A percentile compares a stretch with the other conserved stretches of the same genome.
Evolutionary conservation across 768 basidiomycete species (phyloP).

Genomic region (Amanita pseudoporphyria): DNA sequence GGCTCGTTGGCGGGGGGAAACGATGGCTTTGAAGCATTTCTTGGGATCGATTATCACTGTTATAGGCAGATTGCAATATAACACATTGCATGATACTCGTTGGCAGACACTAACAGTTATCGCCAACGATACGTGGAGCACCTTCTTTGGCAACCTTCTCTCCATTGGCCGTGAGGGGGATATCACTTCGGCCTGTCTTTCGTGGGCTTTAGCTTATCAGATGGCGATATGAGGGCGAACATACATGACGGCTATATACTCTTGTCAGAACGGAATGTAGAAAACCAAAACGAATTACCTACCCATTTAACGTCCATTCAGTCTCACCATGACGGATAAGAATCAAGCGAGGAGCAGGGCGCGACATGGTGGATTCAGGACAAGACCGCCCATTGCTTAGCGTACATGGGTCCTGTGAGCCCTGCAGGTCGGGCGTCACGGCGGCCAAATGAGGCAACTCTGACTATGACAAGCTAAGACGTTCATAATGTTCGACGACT

Average conservation of each 20-base stretch:
- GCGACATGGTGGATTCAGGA: constrained; percentile 23
- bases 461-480: neutral
- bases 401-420: too few relatives aligned
- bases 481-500: constrained; percentile 53
- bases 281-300: constrained; percentile 15
- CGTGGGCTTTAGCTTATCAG: neutral
- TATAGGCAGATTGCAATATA: neutral
- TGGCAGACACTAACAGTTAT: constrained; percentile 57
- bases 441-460: neutral
- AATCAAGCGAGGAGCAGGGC: constrained; percentile 66
- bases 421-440: too few relatives aligned
- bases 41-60: constrained; percentile 70
- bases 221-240: neutral
- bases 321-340: constrained; percentile 87
- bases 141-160: constrained; percentile 59
- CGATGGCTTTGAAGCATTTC: constrained; percentile 63
- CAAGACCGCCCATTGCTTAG: too few relatives aligned
- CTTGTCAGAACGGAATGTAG: neutral
- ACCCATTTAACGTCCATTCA: constrained; percentile 89
- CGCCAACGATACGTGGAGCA: constrained; percentile 61
- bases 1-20: constrained; percentile 86
- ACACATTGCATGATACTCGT: neutral
- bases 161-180: constrained; percentile 75
- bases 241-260: constrained; percentile 9
- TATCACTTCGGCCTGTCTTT: constrained; percentile 83